Conservation (phyloP, 768 basidiomycete genomes). For the Kwoniella shandongensis region DNA sequence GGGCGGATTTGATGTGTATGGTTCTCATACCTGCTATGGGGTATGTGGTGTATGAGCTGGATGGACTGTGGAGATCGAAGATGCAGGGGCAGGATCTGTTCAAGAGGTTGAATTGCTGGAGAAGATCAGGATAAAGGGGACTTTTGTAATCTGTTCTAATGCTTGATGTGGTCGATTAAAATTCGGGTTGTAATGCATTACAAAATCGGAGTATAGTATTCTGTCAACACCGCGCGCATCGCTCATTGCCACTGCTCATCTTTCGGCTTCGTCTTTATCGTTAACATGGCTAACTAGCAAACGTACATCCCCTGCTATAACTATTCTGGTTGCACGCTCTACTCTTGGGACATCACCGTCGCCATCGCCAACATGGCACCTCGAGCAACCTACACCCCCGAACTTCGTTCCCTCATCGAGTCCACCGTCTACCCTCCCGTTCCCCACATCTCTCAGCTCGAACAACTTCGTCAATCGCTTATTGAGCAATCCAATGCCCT, state of each 20-base stretch:
- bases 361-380: neutral
- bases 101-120: neutral
- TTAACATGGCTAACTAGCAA: too few species aligned
- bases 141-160: too few species aligned
- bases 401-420: constrained; percentile 26
- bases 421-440: constrained; percentile 34
- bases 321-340: too few species aligned
- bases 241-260: too few species aligned
- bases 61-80: constrained; percentile 2
- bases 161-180: too few species aligned
- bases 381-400: constrained; percentile 12
- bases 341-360: too few species aligned
- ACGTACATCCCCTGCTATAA: too few species aligned
- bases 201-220: too few species aligned
- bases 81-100: neutral
- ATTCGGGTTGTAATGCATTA: too few species aligned
- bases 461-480: constrained; percentile 22
- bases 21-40: constrained; percentile 12
- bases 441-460: constrained; percentile 27
- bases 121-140: too few species aligned
- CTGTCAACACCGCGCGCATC: too few species aligned
- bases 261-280: too few species aligned
- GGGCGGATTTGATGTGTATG: constrained; percentile 13
- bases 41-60: constrained; percentile 9
- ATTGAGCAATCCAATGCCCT: constrained; percentile 2